phyloP scores from a whole-genome alignment of 2,329 filamentous ascomycete genomes.

The Amesomyces nigricolor region DNA sequence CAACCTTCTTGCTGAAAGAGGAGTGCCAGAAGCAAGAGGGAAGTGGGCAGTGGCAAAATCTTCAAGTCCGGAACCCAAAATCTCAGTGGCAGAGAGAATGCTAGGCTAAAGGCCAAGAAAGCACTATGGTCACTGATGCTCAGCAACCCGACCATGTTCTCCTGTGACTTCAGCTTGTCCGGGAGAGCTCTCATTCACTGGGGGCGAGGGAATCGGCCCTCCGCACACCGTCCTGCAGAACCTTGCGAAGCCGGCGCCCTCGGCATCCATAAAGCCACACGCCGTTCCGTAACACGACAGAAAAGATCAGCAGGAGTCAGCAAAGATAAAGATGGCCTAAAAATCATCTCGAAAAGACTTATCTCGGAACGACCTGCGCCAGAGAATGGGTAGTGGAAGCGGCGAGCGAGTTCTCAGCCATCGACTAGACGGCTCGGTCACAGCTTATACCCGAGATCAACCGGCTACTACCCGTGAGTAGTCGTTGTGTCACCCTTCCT shows the following conservation, averaged over 20 bases:
- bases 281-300: not conserved
- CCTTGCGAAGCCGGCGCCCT: not conserved
- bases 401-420: not conserved
- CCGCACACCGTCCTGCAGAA: not conserved
- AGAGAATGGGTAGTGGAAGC: not conserved
- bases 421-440: conserved; percentile 3
- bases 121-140: not conserved
- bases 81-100: too few species aligned
- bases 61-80: too few species aligned
- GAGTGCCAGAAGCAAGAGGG: too few species aligned
- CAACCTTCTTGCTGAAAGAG: too few species aligned
- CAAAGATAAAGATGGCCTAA: not conserved
- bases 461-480: not conserved
- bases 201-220: not conserved
- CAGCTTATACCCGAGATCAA: conserved; percentile 12
- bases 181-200: not conserved
- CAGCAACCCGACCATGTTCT: not conserved
- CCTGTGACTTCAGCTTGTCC: not conserved
- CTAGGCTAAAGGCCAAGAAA: too few species aligned
- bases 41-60: too few species aligned
- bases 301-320: not conserved
- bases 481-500: conserved; percentile 3
- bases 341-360: not conserved
- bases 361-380: not conserved
- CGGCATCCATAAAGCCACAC: not conserved